Base-by-base conservation (phyloP, 2,329 filamentous ascomycete genomes). In the Neonectria neomacrospora region DNA sequence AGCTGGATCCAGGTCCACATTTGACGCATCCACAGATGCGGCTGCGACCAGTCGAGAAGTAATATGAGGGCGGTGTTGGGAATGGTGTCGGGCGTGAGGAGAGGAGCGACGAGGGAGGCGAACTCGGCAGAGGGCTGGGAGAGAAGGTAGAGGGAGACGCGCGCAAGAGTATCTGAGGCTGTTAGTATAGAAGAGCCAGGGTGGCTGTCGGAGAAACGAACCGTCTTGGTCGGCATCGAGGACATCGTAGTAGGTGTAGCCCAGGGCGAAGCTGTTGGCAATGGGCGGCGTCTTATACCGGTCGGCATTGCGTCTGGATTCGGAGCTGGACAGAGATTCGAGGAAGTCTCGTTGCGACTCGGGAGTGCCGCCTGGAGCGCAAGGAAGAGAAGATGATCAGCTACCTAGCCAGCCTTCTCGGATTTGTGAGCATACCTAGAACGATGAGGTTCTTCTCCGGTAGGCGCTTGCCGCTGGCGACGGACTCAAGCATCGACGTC, bases 181-280 rank as follows among this genome's bases (percentile, higher is more conserved):
- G 54, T 78, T 61, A 77, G 74, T 51, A 22, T 8, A 16, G 26
- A 50, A 42, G 47, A 39, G 34, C 20, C 28, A 4, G 23, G 20
- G 45, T 54, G 23, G 30, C 18, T 54, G 37, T 14, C 14, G 28
- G 34, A 50, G n/a, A 52, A 16, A 73, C 79, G 63, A 79, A 94
- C 92, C 92, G 84, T 97, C 95, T 78, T 97, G 94, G 76, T 97
- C 94, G 60, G 93, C 91, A 78, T 97, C 94, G 39, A 97, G 85
- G 39, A 97, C 93, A 79, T 97, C 93, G 77, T 96, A 93, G 80
- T 97, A 97, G 57, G 94, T 97, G 77, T 97, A 97, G 54, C 94
- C 94, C 63, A 97, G 81, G 11, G 94, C 94, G 79, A 97, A 97
- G 75, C 91, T 91, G 76, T 97, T 97, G 58, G 94, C 94, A 74